Conservation (phyloP, 257 asterid species). For the Solanum bukasovii region DNA sequence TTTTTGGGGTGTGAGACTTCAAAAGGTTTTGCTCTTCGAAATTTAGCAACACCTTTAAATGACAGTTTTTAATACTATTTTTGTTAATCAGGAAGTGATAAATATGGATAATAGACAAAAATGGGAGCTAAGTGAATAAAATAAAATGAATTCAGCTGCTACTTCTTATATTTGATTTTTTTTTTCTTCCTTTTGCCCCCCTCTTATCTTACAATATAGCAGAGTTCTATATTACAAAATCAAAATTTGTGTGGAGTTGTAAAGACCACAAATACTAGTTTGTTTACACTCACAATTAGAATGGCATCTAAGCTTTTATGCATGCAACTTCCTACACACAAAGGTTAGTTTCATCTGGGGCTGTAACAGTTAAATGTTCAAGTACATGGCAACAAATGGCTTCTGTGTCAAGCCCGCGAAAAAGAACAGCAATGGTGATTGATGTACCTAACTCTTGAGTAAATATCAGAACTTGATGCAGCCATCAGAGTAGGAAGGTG, state of each 20-base stretch:
- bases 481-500: neutral
- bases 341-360: slow-evolving; percentile 9
- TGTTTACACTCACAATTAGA: slow-evolving; percentile 14
- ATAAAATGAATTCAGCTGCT: neutral
- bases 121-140: neutral
- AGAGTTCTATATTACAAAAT: slow-evolving; percentile 37
- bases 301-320: slow-evolving; percentile 5
- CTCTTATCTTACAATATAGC: slow-evolving; percentile 29
- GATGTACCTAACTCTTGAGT: neutral
- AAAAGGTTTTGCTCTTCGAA: neutral
- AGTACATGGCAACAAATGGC: neutral
- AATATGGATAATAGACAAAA: neutral
- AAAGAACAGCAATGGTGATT: neutral
- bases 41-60: too few species aligned
- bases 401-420: neutral
- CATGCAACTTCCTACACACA: neutral
- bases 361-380: neutral
- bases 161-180: neutral
- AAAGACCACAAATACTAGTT: slow-evolving; percentile 20
- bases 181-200: neutral
- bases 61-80: neutral
- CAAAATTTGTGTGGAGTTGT: slow-evolving; percentile 35
- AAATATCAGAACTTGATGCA: neutral
- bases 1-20: neutral
- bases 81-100: neutral